Base-by-base conservation (phyloP, 495 filamentous ascomycete genomes). In the Choiromyces venosus region DNA sequence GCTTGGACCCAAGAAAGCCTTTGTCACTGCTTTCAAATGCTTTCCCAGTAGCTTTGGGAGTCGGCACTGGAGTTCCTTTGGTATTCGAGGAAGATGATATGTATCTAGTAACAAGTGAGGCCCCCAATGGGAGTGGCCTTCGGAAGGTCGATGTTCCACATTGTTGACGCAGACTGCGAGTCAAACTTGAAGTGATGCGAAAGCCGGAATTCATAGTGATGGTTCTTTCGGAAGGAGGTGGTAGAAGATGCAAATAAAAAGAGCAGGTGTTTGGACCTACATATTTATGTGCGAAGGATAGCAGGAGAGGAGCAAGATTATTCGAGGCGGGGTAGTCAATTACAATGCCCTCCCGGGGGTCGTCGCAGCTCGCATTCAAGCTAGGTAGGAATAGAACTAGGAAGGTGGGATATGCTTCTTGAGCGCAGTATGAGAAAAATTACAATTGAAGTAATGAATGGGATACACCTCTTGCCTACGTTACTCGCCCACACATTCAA, bases 141-240 rank as follows among this genome's bases (percentile, higher is more conserved):
- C 39, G 74, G 21, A 42, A 68, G 29, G 38, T 65, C n/a, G 65
- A 37, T 38, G 12, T 69, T 37, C 69, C 70, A 18, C 12, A 61
- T 16, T 4, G 12, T 21, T 67, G 73, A 16, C 66, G 66, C 42
- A 77, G 52, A 29, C 61, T 39, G 68, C 70, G 69, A 33, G 70
- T 37, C 21, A 77, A 52, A 73, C 39, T 69, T 38, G 69, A 64
- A 25, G 52, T 38, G 40, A 77, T 77, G 56, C 75, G 74, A 16
- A 69, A 66, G 21, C 66, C 46, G 29, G 70, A 70, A 37, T 66
- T 77, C 75, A 77, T 77, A 39, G 40, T 67, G 68, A 36, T 66
- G 1, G 25, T 38, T 46, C 39, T 67, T 67, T 35, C 16, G n/a
- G 21, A 52, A 66, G 46, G 44, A 68, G 35, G 39, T 16, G 40